These are phyloP conservation scores for Chlorella sp. DNA, from an alignment of 139 green algal species.

Conservation along the genomic window DNA sequence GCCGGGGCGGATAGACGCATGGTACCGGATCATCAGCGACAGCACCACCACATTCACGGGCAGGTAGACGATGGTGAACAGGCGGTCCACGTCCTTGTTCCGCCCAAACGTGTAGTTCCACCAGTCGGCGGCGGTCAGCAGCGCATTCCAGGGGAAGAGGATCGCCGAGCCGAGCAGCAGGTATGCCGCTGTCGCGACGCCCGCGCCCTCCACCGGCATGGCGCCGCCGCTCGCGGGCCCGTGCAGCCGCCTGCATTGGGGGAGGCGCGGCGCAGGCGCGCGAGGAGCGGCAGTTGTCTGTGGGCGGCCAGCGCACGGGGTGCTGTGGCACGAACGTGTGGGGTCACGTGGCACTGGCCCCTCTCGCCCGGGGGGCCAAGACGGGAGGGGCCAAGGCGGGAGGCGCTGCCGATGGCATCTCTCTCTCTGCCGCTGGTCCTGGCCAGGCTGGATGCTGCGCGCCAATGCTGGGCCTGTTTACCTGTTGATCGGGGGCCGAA, in stretches of 20 bases:
- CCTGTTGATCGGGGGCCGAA: no score
- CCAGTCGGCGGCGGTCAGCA: conserved; percentile 61
- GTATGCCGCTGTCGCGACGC: not conserved
- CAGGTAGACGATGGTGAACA: conserved; percentile 76
- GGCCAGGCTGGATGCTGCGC: no score
- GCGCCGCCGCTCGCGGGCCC: not conserved
- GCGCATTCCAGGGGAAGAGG: conserved; percentile 78
- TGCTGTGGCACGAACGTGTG: not conserved
- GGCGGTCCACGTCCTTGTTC: conserved; percentile 69
- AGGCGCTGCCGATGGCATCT: no score
- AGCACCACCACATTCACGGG: conserved; percentile 59
- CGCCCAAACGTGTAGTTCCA: conserved; percentile 18
- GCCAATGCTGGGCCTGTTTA: no score
- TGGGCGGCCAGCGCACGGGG: not conserved
- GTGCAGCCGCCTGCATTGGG: not conserved
- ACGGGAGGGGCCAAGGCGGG: no score
- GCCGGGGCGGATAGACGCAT: conserved; percentile 6
- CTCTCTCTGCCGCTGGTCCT: no score
- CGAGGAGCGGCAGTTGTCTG: not conserved
- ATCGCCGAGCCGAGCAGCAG: conserved; percentile 40
- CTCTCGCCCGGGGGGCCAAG: not conserved
- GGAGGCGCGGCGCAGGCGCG: not conserved
- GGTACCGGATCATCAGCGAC: conserved; percentile 30
- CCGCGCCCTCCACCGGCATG: not conserved
- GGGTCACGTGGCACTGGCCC: not conserved